Base-by-base conservation (phyloP, 306 rosid species). In the Bauhinia variegata region DNA sequence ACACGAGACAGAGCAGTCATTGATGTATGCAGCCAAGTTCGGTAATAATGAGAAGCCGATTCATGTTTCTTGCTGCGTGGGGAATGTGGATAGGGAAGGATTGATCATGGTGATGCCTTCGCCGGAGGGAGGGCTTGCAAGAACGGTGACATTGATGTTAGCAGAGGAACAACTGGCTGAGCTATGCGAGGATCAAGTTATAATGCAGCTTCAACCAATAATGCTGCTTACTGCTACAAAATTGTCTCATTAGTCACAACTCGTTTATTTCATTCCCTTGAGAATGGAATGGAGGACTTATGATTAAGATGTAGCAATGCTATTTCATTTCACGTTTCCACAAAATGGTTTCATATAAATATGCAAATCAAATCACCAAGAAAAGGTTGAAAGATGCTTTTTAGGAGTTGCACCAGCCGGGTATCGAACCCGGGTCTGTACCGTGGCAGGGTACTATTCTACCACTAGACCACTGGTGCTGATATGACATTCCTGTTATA, bases 91-190 rank as follows among this genome's bases (percentile, higher is more conserved):
- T 1, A 79, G 87, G 2, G 84, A 84, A 67, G 95, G 92, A 32
- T 61, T 91, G 86, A 74, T 91, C 1, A 41, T 78, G 55, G 87
- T 91, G 67, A 78, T 67, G 89, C 88, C 95, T 9, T 72, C 87
- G 1, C 16, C 65, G 1, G 92, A 86, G 58, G 81, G 59, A 49
- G 89, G 85, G 55, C 23, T 82, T 41, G 86, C 73, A 2, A 76
- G 96, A 65, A 58, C 47, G 6, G 96, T 90, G 49, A 53, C 12
- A 58, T 82, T 84, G 67, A 83, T 66, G 62, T 64, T 87, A 72
- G 80, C 84, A 7, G 75, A 74, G 48, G 48, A 42, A 36, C 41
- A 36, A 42, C 48, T 42, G 1, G 10, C 12, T 8, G 14, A 11
- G n/a, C 8, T 42, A 42, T 8, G 48, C 48, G 14, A 42, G 41